Conservation (phyloP, 768 basidiomycete genomes). For the Mycena capillaripes region DNA sequence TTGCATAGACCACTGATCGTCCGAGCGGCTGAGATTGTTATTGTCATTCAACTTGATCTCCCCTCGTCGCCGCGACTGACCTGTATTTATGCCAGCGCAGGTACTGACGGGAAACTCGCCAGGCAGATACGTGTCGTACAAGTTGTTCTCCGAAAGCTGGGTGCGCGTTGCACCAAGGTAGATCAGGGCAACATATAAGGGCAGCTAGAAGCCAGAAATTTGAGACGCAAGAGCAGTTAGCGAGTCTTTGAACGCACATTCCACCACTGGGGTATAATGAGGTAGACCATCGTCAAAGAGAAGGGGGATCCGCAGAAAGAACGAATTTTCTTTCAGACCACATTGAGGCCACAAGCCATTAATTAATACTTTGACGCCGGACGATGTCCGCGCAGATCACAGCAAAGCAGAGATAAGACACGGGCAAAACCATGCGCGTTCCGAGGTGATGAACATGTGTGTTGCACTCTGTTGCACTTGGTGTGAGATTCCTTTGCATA, state of each 20-base stretch:
- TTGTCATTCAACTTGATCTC: neutral
- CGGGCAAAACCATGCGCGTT: neutral
- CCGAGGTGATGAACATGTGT: neutral
- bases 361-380: too few species aligned
- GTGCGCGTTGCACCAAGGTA: conserved; percentile 31
- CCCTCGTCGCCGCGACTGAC: neutral
- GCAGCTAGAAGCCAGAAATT: conserved; percentile 15
- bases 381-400: neutral
- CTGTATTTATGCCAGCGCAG: conserved; percentile 30
- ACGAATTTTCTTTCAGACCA: too few species aligned
- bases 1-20: conserved; percentile 31
- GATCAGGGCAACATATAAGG: conserved; percentile 26
- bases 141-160: conserved; percentile 11
- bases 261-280: conserved; percentile 25
- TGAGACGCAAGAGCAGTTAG: neutral
- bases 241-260: neutral
- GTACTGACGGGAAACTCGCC: conserved; percentile 18
- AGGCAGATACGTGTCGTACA: conserved; percentile 31
- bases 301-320: neutral
- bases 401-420: neutral
- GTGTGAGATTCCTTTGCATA: neutral
- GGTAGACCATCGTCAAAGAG: conserved; percentile 4
- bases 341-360: too few species aligned
- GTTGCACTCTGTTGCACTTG: too few species aligned
- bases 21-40: conserved; percentile 10